Conservation (phyloP, 495 filamentous ascomycete genomes). For the Penicillium macrosclerotiorum region DNA sequence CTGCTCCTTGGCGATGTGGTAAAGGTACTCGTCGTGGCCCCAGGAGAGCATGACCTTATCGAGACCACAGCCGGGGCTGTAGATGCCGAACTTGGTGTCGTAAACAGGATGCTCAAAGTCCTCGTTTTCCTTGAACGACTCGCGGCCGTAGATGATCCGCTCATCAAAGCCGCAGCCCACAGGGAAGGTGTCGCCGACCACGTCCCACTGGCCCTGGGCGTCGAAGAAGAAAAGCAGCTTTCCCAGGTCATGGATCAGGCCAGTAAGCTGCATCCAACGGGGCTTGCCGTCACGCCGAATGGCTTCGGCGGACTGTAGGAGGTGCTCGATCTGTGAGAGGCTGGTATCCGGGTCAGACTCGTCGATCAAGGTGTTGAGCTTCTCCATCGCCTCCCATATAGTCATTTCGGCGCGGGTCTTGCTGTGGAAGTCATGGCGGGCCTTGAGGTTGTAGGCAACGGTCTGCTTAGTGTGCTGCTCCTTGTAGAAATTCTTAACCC, state of each 20-base stretch:
- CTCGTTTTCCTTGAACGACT: slow-evolving; percentile 70
- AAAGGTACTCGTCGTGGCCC: slow-evolving; percentile 92
- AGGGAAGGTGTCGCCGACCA: slow-evolving; percentile 88
- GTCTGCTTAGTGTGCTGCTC: slow-evolving; percentile 86
- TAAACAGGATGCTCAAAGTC: slow-evolving; percentile 66
- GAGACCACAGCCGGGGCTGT: slow-evolving; percentile 70
- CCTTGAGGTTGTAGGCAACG: slow-evolving; percentile 76
- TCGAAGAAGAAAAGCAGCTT: slow-evolving; percentile 85
- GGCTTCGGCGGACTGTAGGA: slow-evolving; percentile 82
- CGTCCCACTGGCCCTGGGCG: slow-evolving; percentile 85
- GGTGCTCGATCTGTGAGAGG: slow-evolving; percentile 83
- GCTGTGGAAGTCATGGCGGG: slow-evolving; percentile 67
- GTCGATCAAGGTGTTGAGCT: slow-evolving; percentile 83
- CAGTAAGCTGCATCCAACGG: slow-evolving; percentile 87
- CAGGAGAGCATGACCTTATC: slow-evolving; percentile 86
- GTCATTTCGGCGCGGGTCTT: slow-evolving; percentile 71
- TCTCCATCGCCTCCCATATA: slow-evolving; percentile 88
- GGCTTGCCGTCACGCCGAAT: slow-evolving; percentile 87
- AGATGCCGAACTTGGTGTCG: slow-evolving; percentile 72
- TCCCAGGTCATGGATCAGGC: slow-evolving; percentile 86
- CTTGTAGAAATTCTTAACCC: slow-evolving; percentile 78
- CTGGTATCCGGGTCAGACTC: slow-evolving; percentile 85
- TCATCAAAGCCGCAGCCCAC: slow-evolving; percentile 82
- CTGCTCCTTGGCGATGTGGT: slow-evolving; percentile 78
- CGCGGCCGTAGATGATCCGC: slow-evolving; percentile 69